Evolutionary conservation across 306 rosid genomes (phyloP), one percentile per base, ranked within the genome.

Genomic region (Betula pendula): DNA sequence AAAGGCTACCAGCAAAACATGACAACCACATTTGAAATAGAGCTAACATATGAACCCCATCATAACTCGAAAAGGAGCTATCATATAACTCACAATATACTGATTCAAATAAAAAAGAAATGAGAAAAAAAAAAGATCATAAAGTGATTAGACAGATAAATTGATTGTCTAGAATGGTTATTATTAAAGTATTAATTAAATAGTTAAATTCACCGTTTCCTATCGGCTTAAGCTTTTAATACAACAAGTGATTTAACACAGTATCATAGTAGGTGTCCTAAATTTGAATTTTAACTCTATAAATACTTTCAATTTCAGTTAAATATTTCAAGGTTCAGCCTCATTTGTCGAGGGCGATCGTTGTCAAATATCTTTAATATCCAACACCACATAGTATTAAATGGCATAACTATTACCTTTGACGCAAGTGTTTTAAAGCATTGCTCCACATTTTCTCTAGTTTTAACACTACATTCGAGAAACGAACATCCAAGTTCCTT

Each of bases 401-500:
- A 20, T 56, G 29, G 14, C 10, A 20, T 20, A 56, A 56, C 15
- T 59, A 25, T 59, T 89, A 95, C 99, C 99, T 92, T 92, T 38
- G 85, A 78, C 45, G 92, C 85, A 81, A 95, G 96, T 59, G 91
- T 92, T 84, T 95, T 83, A 24, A 92, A 92, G 89, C 97, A 92
- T 29, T 66, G 82, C 81, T 88, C 97, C 82, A 92, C 99, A 45
- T 95, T 95, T 77, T 88, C 92, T 84, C 96, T 77, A 35, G 97
- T 90, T 84, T 90, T 95, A 53, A 97, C 99, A 78, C 99, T 95
- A 60, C 99, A 92, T 84, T 95, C 99, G 25, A 84, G 83, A 86
- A 92, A 92, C 86, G 81, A 27, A n/a, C 89, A 89, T 75, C 97
- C 99, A 43, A 90, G 89, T 78, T 90, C 92, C 60, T 90, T 73